Conservation (phyloP, 2,329 filamentous ascomycete species). For the Aureobasidium sp. region DNA sequence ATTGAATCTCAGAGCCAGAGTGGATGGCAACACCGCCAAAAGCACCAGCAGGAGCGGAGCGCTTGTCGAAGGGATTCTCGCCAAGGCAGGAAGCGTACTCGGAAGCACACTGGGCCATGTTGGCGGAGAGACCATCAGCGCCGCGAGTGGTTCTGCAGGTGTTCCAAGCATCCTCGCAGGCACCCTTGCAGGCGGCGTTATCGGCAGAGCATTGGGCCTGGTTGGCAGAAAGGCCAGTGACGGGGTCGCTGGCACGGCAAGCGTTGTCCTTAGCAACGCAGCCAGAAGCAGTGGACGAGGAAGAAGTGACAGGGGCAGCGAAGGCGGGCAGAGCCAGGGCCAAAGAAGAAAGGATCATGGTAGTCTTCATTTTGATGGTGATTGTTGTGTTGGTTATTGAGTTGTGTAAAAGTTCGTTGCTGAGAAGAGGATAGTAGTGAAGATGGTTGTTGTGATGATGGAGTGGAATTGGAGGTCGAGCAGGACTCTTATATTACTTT, state of each 20-base stretch:
- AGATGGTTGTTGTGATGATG: slow-evolving; percentile 9
- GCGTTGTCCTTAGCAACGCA: not conserved
- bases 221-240: not conserved
- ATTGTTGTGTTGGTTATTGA: not conserved
- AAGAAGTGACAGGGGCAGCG: slow-evolving; percentile 6
- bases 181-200: slow-evolving; percentile 15
- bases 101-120: slow-evolving; percentile 10
- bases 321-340: slow-evolving; percentile 12
- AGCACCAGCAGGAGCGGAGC: slow-evolving; percentile 6
- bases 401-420: not conserved
- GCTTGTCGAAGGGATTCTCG: slow-evolving; percentile 13
- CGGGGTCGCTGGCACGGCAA: not conserved
- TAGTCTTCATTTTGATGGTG: slow-evolving; percentile 14
- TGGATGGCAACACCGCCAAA: slow-evolving; percentile 21
- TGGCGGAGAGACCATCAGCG: not conserved
- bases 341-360: slow-evolving; percentile 3
- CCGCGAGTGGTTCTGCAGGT: not conserved
- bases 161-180: slow-evolving; percentile 17
- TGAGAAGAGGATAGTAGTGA: not conserved
- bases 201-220: slow-evolving; percentile 11
- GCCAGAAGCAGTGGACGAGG: not conserved
- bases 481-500: slow-evolving; percentile 8
- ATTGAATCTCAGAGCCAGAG: slow-evolving; percentile 20
- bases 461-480: not conserved
- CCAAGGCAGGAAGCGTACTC: slow-evolving; percentile 12